Base-by-base conservation (phyloP, 2,329 filamentous ascomycete genomes). In the Cordyceps cicadae region DNA sequence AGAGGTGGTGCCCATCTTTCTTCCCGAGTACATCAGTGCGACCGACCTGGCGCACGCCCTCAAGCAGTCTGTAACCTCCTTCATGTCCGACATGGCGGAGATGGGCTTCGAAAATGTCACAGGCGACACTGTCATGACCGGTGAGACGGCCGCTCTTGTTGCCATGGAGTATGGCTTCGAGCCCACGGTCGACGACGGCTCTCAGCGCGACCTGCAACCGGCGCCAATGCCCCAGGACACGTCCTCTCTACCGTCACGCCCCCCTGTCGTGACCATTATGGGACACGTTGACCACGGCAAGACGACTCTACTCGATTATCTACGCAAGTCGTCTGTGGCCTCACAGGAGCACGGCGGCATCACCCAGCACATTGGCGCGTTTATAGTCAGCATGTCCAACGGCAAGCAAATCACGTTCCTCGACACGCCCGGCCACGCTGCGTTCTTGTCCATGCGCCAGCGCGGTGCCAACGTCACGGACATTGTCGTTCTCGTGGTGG, bases 211-310 rank as follows among this genome's bases (percentile, higher is more conserved):
- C 71, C 75, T 99, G 45, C 82, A 81, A 63, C 81, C 89, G 26
- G 83, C 87, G 12, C 87, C 91, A 1, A 76, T 81, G 29, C 83
- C 85, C 9, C 86, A 86, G 67, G 90, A 93, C 71, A 81, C 78
- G 54, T 84, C 88, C 0, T 67, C 73, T 15, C 74, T 97, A 8
- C 91, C 92, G 2, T 74, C 78, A 39, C 85, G 95, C 17, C 93
- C 94, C 8, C 95, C 94, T 0, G 91, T 99, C 41, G 92, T 99
- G 45, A 97, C 95, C 0, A 99, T 99, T 69, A 99, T 99, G 95
- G 94, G 94, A 2, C 94, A 99, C 66, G 94, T 99, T 67, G 95
- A 99, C 71, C 94, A 99, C 72, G 94, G 94, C 59, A 99, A 99
- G 77, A 99, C 94, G 0, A 99, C 95, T 0, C 86, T 99, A 48